Evolutionary conservation across 371 early-diverging fungal genomes (phyloP).

Genomic region (Syncephalastrum sp.): DNA sequence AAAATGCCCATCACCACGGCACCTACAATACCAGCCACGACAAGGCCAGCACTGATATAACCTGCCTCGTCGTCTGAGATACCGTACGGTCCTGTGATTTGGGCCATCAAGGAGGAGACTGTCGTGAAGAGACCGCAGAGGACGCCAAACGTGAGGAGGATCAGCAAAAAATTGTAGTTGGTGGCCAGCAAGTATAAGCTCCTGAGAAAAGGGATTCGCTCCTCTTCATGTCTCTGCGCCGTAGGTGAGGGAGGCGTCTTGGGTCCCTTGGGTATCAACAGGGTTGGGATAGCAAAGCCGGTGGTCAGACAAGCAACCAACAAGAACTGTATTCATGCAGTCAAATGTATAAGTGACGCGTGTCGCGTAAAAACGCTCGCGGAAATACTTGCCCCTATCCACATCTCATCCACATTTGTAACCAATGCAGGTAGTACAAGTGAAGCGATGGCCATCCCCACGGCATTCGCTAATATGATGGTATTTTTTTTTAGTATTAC

Average conservation of each 20-base stretch:
- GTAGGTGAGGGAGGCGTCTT: conserved; percentile 57
- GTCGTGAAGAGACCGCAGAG: conserved; percentile 66
- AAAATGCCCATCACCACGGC: conserved; percentile 40
- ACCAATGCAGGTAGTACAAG: conserved; percentile 40
- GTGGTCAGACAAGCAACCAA: conserved; percentile 42
- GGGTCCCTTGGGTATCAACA: conserved; percentile 54
- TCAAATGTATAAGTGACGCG: neutral
- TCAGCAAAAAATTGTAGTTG: conserved; percentile 58
- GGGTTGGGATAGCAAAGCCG: conserved; percentile 42
- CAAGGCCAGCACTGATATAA: conserved; percentile 53
- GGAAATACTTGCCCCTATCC: conserved; percentile 25
- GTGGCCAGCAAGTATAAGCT: conserved; percentile 42
- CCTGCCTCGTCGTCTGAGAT: conserved; percentile 60
- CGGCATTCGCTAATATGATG: conserved; percentile 33
- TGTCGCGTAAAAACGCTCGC: neutral
- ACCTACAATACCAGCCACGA: conserved; percentile 56
- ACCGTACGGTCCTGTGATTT: conserved; percentile 62
- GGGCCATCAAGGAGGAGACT: conserved; percentile 57
- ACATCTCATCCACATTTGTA: conserved; percentile 15
- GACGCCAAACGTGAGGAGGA: conserved; percentile 55
- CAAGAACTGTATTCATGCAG: conserved; percentile 26
- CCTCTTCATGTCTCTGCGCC: conserved; percentile 28
- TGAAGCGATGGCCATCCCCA: conserved; percentile 49
- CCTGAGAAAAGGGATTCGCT: conserved; percentile 36
- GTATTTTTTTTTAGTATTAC: neutral